phyloP scores from a whole-genome alignment of 441 rosid species.

The Populus hybrid region DNA sequence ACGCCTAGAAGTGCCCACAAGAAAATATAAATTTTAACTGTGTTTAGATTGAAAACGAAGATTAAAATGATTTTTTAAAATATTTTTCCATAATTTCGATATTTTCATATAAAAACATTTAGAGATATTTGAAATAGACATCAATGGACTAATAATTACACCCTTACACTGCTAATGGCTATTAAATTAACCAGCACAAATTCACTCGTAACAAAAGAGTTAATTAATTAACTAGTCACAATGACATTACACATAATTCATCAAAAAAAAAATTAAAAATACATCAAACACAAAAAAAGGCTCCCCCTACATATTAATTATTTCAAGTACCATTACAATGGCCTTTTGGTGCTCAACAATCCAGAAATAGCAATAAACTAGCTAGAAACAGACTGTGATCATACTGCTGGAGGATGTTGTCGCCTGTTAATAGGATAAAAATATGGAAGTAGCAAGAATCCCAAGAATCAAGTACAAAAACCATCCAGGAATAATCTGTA shows the following conservation, averaged over 20 bases:
- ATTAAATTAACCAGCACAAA: background rate
- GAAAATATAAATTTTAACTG: too few relatives aligned
- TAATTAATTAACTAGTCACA: background rate
- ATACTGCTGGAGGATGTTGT: background rate
- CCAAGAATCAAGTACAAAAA: slow-evolving; percentile 22
- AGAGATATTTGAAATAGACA: too few relatives aligned
- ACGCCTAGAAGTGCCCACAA: too few relatives aligned
- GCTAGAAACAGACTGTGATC: background rate
- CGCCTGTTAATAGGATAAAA: slow-evolving; percentile 9
- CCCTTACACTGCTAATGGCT: background rate
- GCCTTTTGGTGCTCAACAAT: background rate
- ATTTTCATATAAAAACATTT: too few relatives aligned
- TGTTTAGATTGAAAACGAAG: too few relatives aligned
- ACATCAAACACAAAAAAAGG: background rate
- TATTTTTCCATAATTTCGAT: too few relatives aligned
- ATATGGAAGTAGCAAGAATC: slow-evolving; percentile 22
- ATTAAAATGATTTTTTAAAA: too few relatives aligned
- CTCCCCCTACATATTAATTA: background rate
- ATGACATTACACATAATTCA: too few relatives aligned
- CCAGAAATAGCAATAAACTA: background rate
- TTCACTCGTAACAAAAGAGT: background rate
- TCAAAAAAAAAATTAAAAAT: too few relatives aligned
- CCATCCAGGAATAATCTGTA: slow-evolving; percentile 12
- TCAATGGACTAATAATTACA: too few relatives aligned
- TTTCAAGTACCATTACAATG: background rate